Conservation (phyloP, 306 rosid species). For the Citrullus amarus region DNA sequence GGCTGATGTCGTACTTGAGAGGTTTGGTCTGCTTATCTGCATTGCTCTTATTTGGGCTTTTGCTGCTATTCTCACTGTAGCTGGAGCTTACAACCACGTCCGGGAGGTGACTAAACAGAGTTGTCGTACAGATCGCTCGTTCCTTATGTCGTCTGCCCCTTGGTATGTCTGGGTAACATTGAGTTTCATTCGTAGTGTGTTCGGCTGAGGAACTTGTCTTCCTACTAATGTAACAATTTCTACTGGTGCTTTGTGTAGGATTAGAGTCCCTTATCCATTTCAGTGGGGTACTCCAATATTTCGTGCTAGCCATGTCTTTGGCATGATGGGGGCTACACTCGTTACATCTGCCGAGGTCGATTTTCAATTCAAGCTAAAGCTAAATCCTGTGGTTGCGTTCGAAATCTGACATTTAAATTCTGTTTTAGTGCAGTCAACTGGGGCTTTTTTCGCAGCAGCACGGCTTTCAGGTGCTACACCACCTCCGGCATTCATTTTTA, state of each 20-base stretch:
- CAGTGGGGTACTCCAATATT: slow-evolving; percentile 97
- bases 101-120: slow-evolving; percentile 39
- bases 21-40: slow-evolving; percentile 64
- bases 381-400: background rate
- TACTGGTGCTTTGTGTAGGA: slow-evolving; percentile 35
- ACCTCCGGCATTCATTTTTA: slow-evolving; percentile 71
- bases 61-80: slow-evolving; percentile 74
- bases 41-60: slow-evolving; percentile 62
- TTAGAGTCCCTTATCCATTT: slow-evolving; percentile 74
- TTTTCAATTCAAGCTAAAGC: slow-evolving; percentile 6
- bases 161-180: slow-evolving; percentile 34
- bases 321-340: slow-evolving; percentile 93
- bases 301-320: slow-evolving; percentile 86
- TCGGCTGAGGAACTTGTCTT: background rate
- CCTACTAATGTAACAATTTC: background rate
- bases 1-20: slow-evolving; percentile 33
- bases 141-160: slow-evolving; percentile 57
- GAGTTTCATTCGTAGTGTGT: background rate
- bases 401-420: background rate
- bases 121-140: slow-evolving; percentile 73
- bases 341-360: slow-evolving; percentile 83
- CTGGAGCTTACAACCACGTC: slow-evolving; percentile 66
- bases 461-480: slow-evolving; percentile 98
- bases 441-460: slow-evolving; percentile 69
- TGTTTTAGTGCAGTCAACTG: slow-evolving; percentile 66